These are phyloP conservation scores for Chaetomiaceae sp. DNA, from an alignment of 2,329 filamentous ascomycete species.

Conservation along the genomic window DNA sequence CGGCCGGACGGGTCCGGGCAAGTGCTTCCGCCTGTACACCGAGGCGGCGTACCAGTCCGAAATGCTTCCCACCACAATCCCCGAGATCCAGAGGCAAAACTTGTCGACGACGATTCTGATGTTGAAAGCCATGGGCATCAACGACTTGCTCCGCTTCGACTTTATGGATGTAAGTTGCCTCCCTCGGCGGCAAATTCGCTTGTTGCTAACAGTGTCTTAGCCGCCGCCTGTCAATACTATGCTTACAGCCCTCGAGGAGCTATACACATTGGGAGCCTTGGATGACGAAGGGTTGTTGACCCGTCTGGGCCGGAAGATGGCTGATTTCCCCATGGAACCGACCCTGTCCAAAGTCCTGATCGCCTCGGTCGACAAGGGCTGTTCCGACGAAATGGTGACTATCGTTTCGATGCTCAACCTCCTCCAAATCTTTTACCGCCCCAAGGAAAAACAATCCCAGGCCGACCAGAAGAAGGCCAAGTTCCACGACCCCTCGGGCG, in stretches of 20 bases:
- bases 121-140: slow-evolving; percentile 99
- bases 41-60: slow-evolving; percentile 94
- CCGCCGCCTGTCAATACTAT: slow-evolving; percentile 96
- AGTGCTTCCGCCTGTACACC: slow-evolving; percentile 93
- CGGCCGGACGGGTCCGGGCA: slow-evolving; percentile 89
- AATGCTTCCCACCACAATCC: slow-evolving; percentile 93
- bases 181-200: background rate
- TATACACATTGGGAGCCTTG: slow-evolving; percentile 85
- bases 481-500: slow-evolving; percentile 91
- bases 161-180: slow-evolving; percentile 70
- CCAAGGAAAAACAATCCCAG: slow-evolving; percentile 94
- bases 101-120: slow-evolving; percentile 89
- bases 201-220: slow-evolving; percentile 13
- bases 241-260: slow-evolving; percentile 90
- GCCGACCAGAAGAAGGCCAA: slow-evolving; percentile 97
- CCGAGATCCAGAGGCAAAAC: slow-evolving; percentile 95
- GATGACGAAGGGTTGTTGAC: slow-evolving; percentile 95
- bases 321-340: slow-evolving; percentile 97
- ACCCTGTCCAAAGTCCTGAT: slow-evolving; percentile 87
- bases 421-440: slow-evolving; percentile 84
- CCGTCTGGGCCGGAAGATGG: slow-evolving; percentile 90
- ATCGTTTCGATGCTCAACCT: slow-evolving; percentile 94
- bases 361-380: slow-evolving; percentile 77
- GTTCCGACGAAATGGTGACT: slow-evolving; percentile 88
- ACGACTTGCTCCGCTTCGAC: slow-evolving; percentile 93